phyloP scores from a whole-genome alignment of 2,329 filamentous ascomycete genomes.

The Paracoccidioides brasiliensis region DNA sequence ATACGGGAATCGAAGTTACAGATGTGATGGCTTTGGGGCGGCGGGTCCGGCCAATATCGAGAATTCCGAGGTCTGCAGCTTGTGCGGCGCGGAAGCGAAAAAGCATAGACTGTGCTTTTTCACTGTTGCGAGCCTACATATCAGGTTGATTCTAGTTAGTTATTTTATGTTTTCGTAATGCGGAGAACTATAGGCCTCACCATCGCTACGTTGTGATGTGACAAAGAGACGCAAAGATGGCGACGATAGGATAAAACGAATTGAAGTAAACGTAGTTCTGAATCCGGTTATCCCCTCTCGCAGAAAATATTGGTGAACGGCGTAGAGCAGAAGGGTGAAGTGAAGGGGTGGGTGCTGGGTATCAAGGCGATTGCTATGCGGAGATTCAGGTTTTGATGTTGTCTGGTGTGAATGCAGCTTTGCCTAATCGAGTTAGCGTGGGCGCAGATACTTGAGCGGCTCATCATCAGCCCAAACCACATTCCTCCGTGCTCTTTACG shows the following conservation, averaged over 20 bases:
- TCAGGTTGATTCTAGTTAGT: not conserved
- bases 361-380: not conserved
- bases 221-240: not conserved
- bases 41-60: slow-evolving; percentile 79
- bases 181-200: not conserved
- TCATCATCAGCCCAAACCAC: not conserved
- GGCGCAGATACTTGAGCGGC: not conserved
- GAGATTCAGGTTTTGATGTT: not conserved
- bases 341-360: not conserved
- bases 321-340: not conserved
- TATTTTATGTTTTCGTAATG: not conserved
- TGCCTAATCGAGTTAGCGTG: not conserved
- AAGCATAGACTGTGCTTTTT: slow-evolving; percentile 99
- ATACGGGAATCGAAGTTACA: slow-evolving; percentile 67
- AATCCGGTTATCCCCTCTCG: not conserved
- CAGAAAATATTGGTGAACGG: not conserved
- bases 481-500: too few relatives aligned
- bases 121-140: slow-evolving; percentile 78
- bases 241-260: not conserved
- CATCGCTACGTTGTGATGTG: slow-evolving; percentile 2
- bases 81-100: slow-evolving; percentile 98
- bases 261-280: not conserved
- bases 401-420: not conserved
- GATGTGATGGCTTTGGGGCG: slow-evolving; percentile 85
- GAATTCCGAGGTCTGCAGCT: slow-evolving; percentile 88